Percentiles rank a stretch among this genome's conserved stretches.
Conservation (phyloP, 192 early-diverging fungal species). For the Pecoramyces ruminantium region DNA sequence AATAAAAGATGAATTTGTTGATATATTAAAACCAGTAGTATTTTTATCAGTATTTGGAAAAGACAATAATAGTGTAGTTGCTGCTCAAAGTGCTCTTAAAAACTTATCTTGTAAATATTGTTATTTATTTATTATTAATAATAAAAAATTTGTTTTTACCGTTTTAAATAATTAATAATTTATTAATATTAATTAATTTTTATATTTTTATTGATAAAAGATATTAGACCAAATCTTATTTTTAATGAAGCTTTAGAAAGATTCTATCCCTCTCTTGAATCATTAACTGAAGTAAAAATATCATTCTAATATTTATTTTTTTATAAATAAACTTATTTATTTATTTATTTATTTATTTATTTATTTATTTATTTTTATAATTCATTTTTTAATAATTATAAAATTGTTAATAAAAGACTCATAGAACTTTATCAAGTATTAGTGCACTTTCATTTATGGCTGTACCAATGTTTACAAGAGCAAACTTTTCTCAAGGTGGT, state of each 20-base stretch:
- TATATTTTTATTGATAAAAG: no score
- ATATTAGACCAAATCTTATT: slow-evolving; percentile 52
- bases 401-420: slow-evolving; percentile 27
- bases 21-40: slow-evolving; percentile 32
- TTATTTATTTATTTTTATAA: no score
- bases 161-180: no score
- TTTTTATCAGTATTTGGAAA: slow-evolving; percentile 61
- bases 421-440: slow-evolving; percentile 74
- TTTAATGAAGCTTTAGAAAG: slow-evolving; percentile 67
- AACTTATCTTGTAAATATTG: slow-evolving; percentile 42
- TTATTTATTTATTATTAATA: no score
- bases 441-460: slow-evolving; percentile 50
- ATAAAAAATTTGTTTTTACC: no score
- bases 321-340: background rate
- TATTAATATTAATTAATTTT: no score
- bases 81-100: slow-evolving; percentile 43
- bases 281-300: slow-evolving; percentile 42
- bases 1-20: slow-evolving; percentile 39
- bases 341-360: no score
- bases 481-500: slow-evolving; percentile 69
- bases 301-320: background rate
- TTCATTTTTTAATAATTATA: no score
- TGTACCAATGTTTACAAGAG: slow-evolving; percentile 51
- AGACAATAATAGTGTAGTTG: slow-evolving; percentile 36
- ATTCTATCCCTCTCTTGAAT: slow-evolving; percentile 74